A percentile compares a stretch with the other conserved stretches of the same genome.
phyloP scores from a whole-genome alignment of 768 basidiomycete genomes.

The Gloeopeniophorella convolvens region DNA sequence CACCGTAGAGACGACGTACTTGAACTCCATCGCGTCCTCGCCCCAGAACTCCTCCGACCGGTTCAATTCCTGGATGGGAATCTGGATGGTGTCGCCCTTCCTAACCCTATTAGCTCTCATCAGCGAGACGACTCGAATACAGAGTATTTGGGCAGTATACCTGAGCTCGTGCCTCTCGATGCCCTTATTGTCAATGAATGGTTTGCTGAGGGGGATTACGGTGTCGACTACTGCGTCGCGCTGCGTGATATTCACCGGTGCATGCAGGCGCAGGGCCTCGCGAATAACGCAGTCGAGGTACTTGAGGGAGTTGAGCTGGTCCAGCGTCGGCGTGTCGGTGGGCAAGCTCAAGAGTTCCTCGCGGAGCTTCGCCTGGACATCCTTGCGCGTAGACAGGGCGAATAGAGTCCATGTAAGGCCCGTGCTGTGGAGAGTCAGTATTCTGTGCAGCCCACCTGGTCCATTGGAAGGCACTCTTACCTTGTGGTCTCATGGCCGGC shows the following conservation, averaged over 20 bases:
- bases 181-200: constrained; percentile 15
- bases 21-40: constrained; percentile 33
- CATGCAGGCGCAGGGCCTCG: constrained; percentile 24
- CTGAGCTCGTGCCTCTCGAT: background rate
- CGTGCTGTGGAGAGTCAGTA: too few relatives aligned
- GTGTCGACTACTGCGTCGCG: constrained; percentile 25
- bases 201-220: constrained; percentile 23
- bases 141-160: background rate
- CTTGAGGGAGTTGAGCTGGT: constrained; percentile 25
- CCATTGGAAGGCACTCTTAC: background rate
- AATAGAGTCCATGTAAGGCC: constrained; percentile 31
- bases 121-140: background rate
- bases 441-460: too few relatives aligned
- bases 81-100: constrained; percentile 26
- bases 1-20: constrained; percentile 7
- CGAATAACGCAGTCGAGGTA: constrained; percentile 29
- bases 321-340: constrained; percentile 21
- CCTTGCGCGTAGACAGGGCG: constrained; percentile 25
- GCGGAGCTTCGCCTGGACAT: constrained; percentile 29
- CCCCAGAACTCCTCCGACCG: constrained; percentile 30
- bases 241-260: constrained; percentile 22
- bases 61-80: constrained; percentile 29
- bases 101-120: constrained; percentile 12
- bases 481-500: constrained; percentile 25
- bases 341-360: constrained; percentile 25